phyloP scores from a whole-genome alignment of 371 early-diverging fungal species.

The Haplosporangium sp. region DNA sequence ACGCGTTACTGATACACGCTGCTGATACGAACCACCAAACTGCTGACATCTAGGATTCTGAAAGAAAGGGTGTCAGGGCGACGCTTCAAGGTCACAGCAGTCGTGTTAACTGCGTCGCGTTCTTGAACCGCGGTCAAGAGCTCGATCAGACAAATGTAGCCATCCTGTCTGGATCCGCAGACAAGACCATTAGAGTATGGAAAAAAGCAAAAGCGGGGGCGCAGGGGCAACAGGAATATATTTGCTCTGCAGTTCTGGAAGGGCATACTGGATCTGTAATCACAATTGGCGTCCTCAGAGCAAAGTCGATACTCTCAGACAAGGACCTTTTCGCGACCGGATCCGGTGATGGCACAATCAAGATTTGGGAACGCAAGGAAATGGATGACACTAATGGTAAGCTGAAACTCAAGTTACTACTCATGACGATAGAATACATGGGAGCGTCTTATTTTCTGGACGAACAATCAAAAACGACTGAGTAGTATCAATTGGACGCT shows the following conservation, averaged over 20 bases:
- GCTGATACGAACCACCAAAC: background rate
- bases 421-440: background rate
- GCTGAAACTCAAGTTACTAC: background rate
- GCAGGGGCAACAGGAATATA: conserved; percentile 58
- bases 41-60: conserved; percentile 57
- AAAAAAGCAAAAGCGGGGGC: conserved; percentile 54
- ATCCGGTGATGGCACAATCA: conserved; percentile 85
- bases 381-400: conserved; percentile 61
- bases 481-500: too few species aligned
- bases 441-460: too few species aligned
- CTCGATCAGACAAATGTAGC: conserved; percentile 67
- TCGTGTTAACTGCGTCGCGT: conserved; percentile 84
- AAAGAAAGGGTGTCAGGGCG: conserved; percentile 63
- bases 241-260: conserved; percentile 73
- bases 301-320: conserved; percentile 52
- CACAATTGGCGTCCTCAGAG: conserved; percentile 71
- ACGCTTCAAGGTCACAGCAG: conserved; percentile 86
- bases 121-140: conserved; percentile 72
- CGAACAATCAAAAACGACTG: background rate
- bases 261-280: conserved; percentile 81
- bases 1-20: background rate
- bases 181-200: conserved; percentile 85
- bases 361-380: conserved; percentile 73
- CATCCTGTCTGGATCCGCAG: conserved; percentile 87
- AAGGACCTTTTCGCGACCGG: conserved; percentile 78